Conservation (phyloP, 2,329 filamentous ascomycete genomes). For the Bipolaris oryzae region DNA sequence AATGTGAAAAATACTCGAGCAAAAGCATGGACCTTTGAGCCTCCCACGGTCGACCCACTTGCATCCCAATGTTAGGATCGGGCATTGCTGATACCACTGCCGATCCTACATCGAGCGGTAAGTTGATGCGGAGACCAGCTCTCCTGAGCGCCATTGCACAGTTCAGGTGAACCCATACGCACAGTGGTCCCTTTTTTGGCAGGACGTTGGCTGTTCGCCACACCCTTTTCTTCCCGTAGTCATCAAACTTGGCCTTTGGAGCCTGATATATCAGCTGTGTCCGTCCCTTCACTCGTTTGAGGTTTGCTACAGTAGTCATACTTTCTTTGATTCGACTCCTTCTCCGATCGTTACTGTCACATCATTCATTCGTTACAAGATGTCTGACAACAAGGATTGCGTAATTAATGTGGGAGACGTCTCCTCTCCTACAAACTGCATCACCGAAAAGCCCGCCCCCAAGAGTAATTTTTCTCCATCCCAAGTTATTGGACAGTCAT, state of each 20-base stretch:
- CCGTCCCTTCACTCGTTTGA: slow-evolving; percentile 6
- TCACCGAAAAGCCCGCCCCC: slow-evolving; percentile 9
- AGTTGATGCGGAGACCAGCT: slow-evolving; percentile 6
- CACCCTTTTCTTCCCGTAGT: slow-evolving; percentile 5
- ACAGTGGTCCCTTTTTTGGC: slow-evolving; percentile 7
- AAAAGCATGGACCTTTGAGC: slow-evolving; percentile 10
- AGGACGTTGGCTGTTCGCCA: not conserved
- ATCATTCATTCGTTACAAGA: slow-evolving; percentile 24
- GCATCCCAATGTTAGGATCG: slow-evolving; percentile 3
- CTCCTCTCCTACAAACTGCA: slow-evolving; percentile 12
- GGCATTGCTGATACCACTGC: slow-evolving; percentile 13
- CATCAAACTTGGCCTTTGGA: not conserved
- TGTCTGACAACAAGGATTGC: slow-evolving; percentile 29
- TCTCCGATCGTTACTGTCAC: slow-evolving; percentile 9
- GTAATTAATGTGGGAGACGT: slow-evolving; percentile 35
- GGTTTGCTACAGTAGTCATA: slow-evolving; percentile 22
- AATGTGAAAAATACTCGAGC: not conserved
- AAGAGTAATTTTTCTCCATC: slow-evolving; percentile 11
- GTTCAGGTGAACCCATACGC: slow-evolving; percentile 10
- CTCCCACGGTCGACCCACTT: slow-evolving; percentile 9
- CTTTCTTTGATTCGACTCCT: slow-evolving; percentile 34
- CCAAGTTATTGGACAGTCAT: slow-evolving; percentile 20
- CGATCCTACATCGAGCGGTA: slow-evolving; percentile 10
- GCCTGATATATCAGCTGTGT: slow-evolving; percentile 11
- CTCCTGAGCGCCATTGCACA: slow-evolving; percentile 7